Conservation (phyloP, 495 filamentous ascomycete genomes). For the Thozetella sp. region DNA sequence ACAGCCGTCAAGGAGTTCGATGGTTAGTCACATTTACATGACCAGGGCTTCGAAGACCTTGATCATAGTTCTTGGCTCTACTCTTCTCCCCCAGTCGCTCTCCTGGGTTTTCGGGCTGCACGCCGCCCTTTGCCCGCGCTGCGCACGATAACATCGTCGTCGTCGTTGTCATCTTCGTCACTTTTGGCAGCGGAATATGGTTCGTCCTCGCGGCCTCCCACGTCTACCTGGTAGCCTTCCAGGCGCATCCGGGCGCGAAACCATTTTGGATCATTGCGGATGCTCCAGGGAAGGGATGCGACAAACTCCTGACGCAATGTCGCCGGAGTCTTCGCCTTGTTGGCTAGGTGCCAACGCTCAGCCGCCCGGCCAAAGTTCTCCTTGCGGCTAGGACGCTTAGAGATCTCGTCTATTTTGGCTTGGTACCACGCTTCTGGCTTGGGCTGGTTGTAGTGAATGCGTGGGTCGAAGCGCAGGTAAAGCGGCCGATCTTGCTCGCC, state of each 20-base stretch:
- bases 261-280: conserved; percentile 24
- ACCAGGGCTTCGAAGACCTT: not conserved
- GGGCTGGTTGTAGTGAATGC: conserved; percentile 35
- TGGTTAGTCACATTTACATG: no score
- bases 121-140: not conserved
- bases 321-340: conserved; percentile 13
- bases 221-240: conserved; percentile 17
- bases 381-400: conserved; percentile 38
- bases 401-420: conserved; percentile 42
- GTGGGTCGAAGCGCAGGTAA: conserved; percentile 40
- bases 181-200: not conserved
- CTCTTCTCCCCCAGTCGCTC: not conserved
- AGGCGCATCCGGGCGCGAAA: conserved; percentile 12
- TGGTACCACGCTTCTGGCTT: conserved; percentile 37
- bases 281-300: conserved; percentile 22
- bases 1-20: no score
- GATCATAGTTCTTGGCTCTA: not conserved
- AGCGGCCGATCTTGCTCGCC: conserved; percentile 19
- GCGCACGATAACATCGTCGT: not conserved
- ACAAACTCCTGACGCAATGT: conserved; percentile 11
- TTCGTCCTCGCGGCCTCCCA: conserved; percentile 15
- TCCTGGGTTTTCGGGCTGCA: not conserved
- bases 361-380: conserved; percentile 39
- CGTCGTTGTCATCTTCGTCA: not conserved
- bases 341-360: conserved; percentile 23